phyloP scores from a whole-genome alignment of 2,329 filamentous ascomycete species.

The Fusarium dlaminii region DNA sequence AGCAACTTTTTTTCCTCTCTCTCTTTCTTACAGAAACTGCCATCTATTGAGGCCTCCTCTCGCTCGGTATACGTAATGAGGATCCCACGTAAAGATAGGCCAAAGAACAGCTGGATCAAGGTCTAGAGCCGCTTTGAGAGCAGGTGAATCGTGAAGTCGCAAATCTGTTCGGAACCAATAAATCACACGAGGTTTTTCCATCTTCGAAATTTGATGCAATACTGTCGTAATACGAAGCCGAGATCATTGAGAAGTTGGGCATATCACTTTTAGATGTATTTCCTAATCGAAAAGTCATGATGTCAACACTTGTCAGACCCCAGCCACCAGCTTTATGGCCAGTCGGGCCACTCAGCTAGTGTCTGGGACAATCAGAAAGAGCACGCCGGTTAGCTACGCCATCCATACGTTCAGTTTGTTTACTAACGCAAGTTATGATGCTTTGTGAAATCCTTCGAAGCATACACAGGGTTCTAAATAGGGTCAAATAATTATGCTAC shows the following conservation, averaged over 20 bases:
- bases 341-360: background rate
- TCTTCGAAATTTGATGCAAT: slow-evolving; percentile 12
- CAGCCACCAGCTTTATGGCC: slow-evolving; percentile 23
- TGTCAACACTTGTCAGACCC: slow-evolving; percentile 35
- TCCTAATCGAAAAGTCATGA: slow-evolving; percentile 36
- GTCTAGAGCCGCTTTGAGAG: slow-evolving; percentile 75
- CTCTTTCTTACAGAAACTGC: slow-evolving; percentile 68
- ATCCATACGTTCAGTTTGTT: background rate
- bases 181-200: slow-evolving; percentile 61
- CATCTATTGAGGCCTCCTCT: slow-evolving; percentile 77
- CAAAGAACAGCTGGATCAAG: slow-evolving; percentile 74
- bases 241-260: background rate
- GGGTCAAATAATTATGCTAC: background rate
- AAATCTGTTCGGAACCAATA: slow-evolving; percentile 86
- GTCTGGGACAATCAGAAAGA: background rate
- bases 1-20: background rate
- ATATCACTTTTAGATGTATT: background rate
- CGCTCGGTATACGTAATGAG: slow-evolving; percentile 79
- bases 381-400: background rate
- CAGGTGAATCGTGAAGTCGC: slow-evolving; percentile 80
- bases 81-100: slow-evolving; percentile 84
- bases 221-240: background rate
- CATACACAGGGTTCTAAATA: background rate
- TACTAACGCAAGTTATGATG: background rate
- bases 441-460: background rate